phyloP scores from a whole-genome alignment of 805 yeast genomes.

The Teunomyces kruisii region DNA sequence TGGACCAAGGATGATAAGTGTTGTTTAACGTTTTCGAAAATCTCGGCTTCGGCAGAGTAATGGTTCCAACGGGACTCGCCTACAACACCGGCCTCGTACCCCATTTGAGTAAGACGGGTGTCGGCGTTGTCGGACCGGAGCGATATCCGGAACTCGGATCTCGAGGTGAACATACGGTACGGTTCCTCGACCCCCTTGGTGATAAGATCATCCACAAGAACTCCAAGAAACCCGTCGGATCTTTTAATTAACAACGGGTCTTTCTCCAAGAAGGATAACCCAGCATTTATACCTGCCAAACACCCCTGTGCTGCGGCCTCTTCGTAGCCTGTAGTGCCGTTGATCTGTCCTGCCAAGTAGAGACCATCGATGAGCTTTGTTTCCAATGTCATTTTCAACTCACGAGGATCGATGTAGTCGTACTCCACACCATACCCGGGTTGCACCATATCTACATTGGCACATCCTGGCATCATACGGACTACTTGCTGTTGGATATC shows the following conservation, averaged over 20 bases:
- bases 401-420: slow-evolving; percentile 94
- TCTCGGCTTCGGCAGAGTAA: slow-evolving; percentile 43
- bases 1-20: slow-evolving; percentile 45
- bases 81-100: slow-evolving; percentile 66
- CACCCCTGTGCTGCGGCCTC: slow-evolving; percentile 98
- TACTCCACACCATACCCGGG: slow-evolving; percentile 99
- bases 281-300: slow-evolving; percentile 95
- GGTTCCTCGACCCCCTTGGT: slow-evolving; percentile 98
- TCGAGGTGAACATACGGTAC: slow-evolving; percentile 94
- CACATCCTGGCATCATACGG: slow-evolving; percentile 81
- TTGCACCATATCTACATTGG: slow-evolving; percentile 81
- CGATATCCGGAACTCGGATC: slow-evolving; percentile 89
- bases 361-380: slow-evolving; percentile 78
- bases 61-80: slow-evolving; percentile 54
- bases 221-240: slow-evolving; percentile 89
- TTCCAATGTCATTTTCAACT: slow-evolving; percentile 72
- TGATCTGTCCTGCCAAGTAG: slow-evolving; percentile 93
- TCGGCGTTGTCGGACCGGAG: slow-evolving; percentile 96
- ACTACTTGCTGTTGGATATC: slow-evolving; percentile 81
- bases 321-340: slow-evolving; percentile 98
- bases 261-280: slow-evolving; percentile 46
- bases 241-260: slow-evolving; percentile 59
- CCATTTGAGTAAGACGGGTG: slow-evolving; percentile 70
- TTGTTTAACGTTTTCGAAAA: slow-evolving; percentile 44
- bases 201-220: slow-evolving; percentile 86